A percentile compares a stretch with the other conserved stretches of the same genome.
These are phyloP conservation scores for Leccinum subrobustum DNA, from an alignment of 1,284 basidiomycete species.

Conservation along the genomic window DNA sequence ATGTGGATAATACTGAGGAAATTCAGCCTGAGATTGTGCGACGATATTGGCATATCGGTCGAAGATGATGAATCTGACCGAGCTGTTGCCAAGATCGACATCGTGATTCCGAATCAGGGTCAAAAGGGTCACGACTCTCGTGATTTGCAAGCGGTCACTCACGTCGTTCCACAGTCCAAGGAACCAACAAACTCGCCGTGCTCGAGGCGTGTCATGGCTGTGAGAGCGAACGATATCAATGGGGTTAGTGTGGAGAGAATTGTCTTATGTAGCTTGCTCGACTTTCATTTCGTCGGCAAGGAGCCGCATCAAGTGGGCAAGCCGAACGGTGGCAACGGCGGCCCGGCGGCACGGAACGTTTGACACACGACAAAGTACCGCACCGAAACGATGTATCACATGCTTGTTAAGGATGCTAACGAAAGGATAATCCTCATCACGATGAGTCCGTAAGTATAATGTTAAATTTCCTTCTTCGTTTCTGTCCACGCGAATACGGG, in stretches of 20 bases:
- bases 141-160: constrained; percentile 28
- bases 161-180: constrained; percentile 93
- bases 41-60: constrained; percentile 88
- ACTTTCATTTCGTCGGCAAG: not conserved
- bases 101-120: constrained; percentile 4
- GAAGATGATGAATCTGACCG: constrained; percentile 93
- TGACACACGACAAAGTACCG: not conserved
- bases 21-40: constrained; percentile 86
- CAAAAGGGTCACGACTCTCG: too few species aligned
- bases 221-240: not conserved
- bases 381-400: not conserved
- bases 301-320: not conserved
- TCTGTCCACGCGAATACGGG: constrained; percentile 70
- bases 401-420: not conserved
- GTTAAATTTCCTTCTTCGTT: constrained; percentile 43
- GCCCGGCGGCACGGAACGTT: not conserved
- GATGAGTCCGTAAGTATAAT: not conserved
- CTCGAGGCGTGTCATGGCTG: constrained; percentile 43
- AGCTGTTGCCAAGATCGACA: constrained; percentile 47
- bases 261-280: constrained; percentile 16
- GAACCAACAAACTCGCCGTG: constrained; percentile 83
- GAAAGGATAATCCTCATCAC: not conserved
- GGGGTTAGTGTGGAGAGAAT: not conserved
- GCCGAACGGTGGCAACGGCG: not conserved
- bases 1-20: constrained; percentile 88